Evolutionary conservation across 352 stramenopile genomes (phyloP).

Genomic region (Phytophthora ohioensis): DNA sequence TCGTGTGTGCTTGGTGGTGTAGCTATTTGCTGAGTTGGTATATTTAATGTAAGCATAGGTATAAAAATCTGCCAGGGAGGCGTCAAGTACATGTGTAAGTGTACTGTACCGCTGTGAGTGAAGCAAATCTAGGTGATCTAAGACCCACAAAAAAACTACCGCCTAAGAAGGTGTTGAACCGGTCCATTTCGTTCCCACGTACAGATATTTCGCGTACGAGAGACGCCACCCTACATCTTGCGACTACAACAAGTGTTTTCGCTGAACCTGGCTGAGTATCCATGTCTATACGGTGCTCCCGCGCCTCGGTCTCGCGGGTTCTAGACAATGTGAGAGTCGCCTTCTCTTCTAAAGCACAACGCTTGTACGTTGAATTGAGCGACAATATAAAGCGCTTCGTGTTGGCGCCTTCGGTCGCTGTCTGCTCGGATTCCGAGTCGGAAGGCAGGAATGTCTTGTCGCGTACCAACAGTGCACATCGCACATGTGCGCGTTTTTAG

Average conservation of each 20-base stretch:
- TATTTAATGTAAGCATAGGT: too few species aligned
- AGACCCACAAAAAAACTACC: neutral
- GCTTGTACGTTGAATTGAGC: neutral
- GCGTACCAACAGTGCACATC: neutral
- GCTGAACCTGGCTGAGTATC: neutral
- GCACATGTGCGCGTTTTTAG: constrained; percentile 3
- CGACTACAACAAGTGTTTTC: constrained; percentile 22
- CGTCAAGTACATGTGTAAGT: neutral
- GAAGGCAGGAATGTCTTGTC: neutral
- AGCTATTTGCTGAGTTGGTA: neutral
- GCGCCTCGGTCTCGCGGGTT: neutral
- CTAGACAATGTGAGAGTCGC: neutral
- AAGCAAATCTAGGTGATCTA: constrained; percentile 11
- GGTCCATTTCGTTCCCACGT: constrained; percentile 15
- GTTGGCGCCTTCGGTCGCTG: neutral
- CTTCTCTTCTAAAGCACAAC: neutral
- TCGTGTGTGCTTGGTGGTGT: neutral
- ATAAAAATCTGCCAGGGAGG: too few species aligned
- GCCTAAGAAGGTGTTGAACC: constrained; percentile 14
- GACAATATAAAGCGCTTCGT: neutral
- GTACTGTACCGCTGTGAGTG: too few species aligned
- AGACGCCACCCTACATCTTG: neutral
- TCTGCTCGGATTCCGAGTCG: neutral
- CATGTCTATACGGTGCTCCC: neutral
- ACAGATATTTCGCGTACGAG: constrained; percentile 4